Evolutionary conservation across 2,329 filamentous ascomycete genomes (phyloP).

Genomic region (Bimuria novae-zelandiae): DNA sequence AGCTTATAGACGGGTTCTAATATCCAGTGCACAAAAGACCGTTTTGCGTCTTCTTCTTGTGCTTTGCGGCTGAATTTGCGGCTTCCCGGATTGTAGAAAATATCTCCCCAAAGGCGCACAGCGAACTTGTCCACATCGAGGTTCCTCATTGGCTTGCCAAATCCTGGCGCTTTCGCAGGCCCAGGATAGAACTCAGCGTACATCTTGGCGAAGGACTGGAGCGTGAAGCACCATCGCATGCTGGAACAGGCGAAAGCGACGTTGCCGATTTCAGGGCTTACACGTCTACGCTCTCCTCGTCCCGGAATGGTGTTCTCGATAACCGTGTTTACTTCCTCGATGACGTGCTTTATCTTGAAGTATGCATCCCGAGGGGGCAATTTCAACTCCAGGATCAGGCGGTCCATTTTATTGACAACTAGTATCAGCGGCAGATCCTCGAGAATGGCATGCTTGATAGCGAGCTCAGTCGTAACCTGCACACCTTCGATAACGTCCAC

Average conservation of each 20-base stretch:
- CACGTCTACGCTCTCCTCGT: conserved; percentile 73
- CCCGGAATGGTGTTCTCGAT: conserved; percentile 88
- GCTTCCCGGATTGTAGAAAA: conserved; percentile 91
- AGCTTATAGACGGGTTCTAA: conserved; percentile 98
- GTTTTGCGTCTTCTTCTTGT: conserved; percentile 76
- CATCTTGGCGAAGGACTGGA: conserved; percentile 94
- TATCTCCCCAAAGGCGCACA: conserved; percentile 87
- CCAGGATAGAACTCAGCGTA: conserved; percentile 87
- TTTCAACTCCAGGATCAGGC: conserved; percentile 90
- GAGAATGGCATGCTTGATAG: conserved; percentile 92
- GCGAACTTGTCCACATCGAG: conserved; percentile 83
- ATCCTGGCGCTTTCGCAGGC: conserved; percentile 36
- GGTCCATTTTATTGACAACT: conserved; percentile 96
- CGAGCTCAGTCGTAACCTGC: conserved; percentile 96
- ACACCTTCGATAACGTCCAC: conserved; percentile 99
- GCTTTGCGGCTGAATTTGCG: conserved; percentile 90
- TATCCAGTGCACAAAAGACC: conserved; percentile 92
- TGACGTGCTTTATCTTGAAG: conserved; percentile 98
- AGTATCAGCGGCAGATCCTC: conserved; percentile 88
- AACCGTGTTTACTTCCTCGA: conserved; percentile 95
- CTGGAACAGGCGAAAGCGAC: conserved; percentile 94
- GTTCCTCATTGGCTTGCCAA: conserved; percentile 39
- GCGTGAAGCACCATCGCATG: conserved; percentile 96
- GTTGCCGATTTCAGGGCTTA: conserved; percentile 96
- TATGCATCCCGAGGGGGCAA: conserved; percentile 94